phyloP scores from a whole-genome alignment of 441 rosid genomes.

The Gossypium davidsonii region DNA sequence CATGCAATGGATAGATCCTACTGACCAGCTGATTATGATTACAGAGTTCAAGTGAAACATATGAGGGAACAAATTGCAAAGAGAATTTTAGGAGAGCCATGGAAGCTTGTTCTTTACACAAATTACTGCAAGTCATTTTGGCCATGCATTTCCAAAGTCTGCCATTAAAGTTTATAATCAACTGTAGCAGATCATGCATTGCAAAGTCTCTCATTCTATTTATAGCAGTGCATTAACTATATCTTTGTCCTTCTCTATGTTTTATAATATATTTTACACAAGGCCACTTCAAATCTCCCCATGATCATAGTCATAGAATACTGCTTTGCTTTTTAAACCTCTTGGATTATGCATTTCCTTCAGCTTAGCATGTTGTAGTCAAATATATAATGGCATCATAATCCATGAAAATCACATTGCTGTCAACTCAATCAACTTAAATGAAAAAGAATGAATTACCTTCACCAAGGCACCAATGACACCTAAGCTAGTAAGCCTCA shows the following conservation, averaged over 20 bases:
- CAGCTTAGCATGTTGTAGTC: background rate
- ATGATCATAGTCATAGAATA: constrained; percentile 1
- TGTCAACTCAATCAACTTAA: constrained; percentile 2
- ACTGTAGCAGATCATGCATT: background rate
- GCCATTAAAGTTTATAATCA: background rate
- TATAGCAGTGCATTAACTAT: background rate
- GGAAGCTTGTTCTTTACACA: background rate
- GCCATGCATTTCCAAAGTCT: background rate
- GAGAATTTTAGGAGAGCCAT: background rate
- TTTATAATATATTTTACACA: background rate
- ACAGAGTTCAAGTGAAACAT: background rate
- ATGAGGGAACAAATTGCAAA: background rate
- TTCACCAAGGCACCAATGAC: constrained; percentile 98
- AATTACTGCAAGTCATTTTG: background rate
- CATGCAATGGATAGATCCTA: background rate
- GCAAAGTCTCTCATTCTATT: background rate
- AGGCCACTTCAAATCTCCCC: background rate
- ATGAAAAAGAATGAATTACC: constrained; percentile 39
- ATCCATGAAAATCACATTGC: background rate
- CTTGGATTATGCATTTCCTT: background rate
- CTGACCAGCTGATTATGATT: background rate
- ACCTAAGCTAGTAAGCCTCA: constrained; percentile 96
- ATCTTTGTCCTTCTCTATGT: background rate
- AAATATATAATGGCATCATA: background rate
- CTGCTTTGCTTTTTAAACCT: background rate